Conservation (phyloP, 768 basidiomycete genomes). For the Gelatoporia subvermispora region DNA sequence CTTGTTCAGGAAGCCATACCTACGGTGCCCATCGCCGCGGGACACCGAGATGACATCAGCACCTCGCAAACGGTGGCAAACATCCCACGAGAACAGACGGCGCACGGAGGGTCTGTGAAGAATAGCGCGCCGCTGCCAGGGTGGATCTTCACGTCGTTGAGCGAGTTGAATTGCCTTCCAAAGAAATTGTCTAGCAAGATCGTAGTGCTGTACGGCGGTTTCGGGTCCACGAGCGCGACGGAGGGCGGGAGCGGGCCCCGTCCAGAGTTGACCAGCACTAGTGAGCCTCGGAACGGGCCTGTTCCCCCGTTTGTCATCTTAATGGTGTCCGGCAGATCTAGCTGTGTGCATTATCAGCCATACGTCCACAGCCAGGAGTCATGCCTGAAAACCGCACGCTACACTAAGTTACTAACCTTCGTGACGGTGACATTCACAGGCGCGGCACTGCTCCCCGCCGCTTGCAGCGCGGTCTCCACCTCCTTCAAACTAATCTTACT, state of each 20-base stretch:
- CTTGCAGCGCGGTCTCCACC: conserved; percentile 41
- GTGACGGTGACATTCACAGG: conserved; percentile 46
- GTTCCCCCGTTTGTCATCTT: conserved; percentile 73
- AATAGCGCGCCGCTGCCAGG: conserved; percentile 61
- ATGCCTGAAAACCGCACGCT: not conserved
- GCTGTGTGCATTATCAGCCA: conserved; percentile 29
- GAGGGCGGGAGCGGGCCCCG: conserved; percentile 59
- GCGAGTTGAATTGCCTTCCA: conserved; percentile 76
- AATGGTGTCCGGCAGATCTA: conserved; percentile 50
- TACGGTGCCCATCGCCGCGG: conserved; percentile 20
- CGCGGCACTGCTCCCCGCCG: conserved; percentile 21
- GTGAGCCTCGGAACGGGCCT: conserved; percentile 52
- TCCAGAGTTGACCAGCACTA: conserved; percentile 63
- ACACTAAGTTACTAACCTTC: conserved; percentile 22
- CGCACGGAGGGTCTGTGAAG: conserved; percentile 70
- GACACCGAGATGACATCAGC: too few species aligned
- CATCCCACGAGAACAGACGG: conserved; percentile 4
- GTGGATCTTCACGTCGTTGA: conserved; percentile 76
- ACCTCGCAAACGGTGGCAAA: not conserved
- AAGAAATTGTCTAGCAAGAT: conserved; percentile 74
- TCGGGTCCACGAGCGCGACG: conserved; percentile 60
- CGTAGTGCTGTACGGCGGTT: conserved; percentile 58
- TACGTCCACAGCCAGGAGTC: not conserved
- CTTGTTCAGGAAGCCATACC: conserved; percentile 58
- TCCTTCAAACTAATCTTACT: conserved; percentile 58